Evolutionary conservation across 768 basidiomycete genomes (phyloP), one percentile per base, ranked within the genome.

Genomic region (Suillus bovinus): DNA sequence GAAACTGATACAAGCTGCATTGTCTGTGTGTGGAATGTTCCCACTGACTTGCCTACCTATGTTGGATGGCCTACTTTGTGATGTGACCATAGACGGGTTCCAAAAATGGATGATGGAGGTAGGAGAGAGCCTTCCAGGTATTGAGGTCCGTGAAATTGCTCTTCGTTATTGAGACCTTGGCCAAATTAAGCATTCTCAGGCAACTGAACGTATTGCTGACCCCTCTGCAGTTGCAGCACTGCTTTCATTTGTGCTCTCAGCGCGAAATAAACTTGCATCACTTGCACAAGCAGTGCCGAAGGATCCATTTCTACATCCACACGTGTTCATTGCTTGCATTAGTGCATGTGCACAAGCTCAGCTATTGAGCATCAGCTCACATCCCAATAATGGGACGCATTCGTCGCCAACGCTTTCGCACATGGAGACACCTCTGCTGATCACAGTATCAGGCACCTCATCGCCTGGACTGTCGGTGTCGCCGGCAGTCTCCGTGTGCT

Each of bases 281-380:
- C 76, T 90, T 27, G 70, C 50, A 24, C 66, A 79, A 67, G 65
- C 71, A 36, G 76, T 87, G 41, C 88, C 91, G 2, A 88, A 87
- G 71, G 93, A 94, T 71, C 92, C 93, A 1, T 93, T 94, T 69
- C 76, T 90, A 50, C 83, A 91, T 61, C 89, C 90, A 1, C 71
- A 82, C 44, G 76, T 76, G 10, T 89, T 94, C 63, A 68, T 82
- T 24, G 72, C 76, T 29, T 82, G 83, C 2, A 76, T 93, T 7
- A 67, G 71, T 11, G 71, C 66, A 29, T 76, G 70, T 66, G 59
- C 56, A 8, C 67, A 71, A 27, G 66, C 68, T 17, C 72, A 74
- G 52, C 44, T 56, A 27, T 7, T 50, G 49, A 55, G 56, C 39
- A 39, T n/a, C 34, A 39, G 14, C 20, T 54, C 59, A 22, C 50